Conservation (phyloP, 495 filamentous ascomycete species). For the Chaetomidium leptoderma region DNA sequence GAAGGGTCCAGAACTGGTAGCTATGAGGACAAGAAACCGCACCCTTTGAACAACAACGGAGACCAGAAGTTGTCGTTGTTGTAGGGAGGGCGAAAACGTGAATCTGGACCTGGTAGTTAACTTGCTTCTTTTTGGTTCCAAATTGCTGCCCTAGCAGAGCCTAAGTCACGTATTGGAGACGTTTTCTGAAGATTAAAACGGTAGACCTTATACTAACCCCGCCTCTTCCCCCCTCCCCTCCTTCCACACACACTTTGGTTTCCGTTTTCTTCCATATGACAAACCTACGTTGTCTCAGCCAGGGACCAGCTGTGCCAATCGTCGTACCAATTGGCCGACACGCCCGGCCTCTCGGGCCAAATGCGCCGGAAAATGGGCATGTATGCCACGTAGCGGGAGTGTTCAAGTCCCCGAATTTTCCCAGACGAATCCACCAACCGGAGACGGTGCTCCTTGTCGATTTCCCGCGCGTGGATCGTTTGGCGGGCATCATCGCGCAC, state of each 20-base stretch:
- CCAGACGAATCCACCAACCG: not conserved
- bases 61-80: no score
- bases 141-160: no score
- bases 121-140: no score
- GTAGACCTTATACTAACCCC: no score
- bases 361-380: not conserved
- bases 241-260: not conserved
- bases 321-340: not conserved
- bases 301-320: not conserved
- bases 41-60: no score
- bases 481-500: slow-evolving; percentile 1
- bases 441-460: not conserved
- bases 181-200: no score
- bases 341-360: not conserved
- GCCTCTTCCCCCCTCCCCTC: not conserved
- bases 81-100: no score
- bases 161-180: no score
- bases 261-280: not conserved
- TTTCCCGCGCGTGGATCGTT: not conserved
- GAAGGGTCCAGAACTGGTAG: no score
- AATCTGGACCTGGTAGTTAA: no score
- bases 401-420: no score
- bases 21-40: no score
- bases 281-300: not conserved
- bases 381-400: not conserved